Evolutionary conservation across 2,329 filamentous ascomycete genomes (phyloP), one percentile per base, ranked within the genome.

Genomic region (Botrytis byssoidea): DNA sequence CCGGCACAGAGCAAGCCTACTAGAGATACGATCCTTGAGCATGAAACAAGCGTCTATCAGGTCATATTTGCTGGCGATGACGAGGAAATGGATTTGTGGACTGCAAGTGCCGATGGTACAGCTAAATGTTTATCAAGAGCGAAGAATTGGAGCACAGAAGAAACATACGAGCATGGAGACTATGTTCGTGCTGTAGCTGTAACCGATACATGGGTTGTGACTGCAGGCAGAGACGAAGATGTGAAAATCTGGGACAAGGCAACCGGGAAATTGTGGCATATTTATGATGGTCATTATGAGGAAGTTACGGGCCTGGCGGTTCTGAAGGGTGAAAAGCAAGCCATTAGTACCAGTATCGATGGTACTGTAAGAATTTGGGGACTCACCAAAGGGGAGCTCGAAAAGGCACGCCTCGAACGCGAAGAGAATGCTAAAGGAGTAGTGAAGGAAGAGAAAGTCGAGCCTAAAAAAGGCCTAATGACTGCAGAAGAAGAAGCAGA

Each of bases 401-500:
- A 89, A 77, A 86, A 83, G 74, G 88, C 87, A 3, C 83, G 83
- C 44, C 85, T 89, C 75, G 85, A 87, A 77, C 84, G 84, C 42
- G 82, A 85, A 73, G 82, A 84, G 63, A 84, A 84, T 73, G 82
- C 85, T 70, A 83, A 85, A 63, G 85, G 85, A 69, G 80, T 76
- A 12, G 77, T 74, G n/a, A 78, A 84, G 70, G 82, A 84, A 70
- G 82, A 85, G 44, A 82, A 83, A 70, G 82, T 82, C 48, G 83
- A 83, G 76, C 81, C 81, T 75, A 84, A 83, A 70, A 87, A 87
- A 71, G 84, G 85, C 57, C 75, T 90, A 80, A 84, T 98, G 83
- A 97, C 94, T 8, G 92, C 89, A 20, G 95, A 98, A 78, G 96
- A 99, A 82, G 95, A 98, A 82, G 91, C 92, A 7, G 96, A 98